phyloP scores from a whole-genome alignment of 208 protist genomes.

The Wallacemonas collosoma region DNA sequence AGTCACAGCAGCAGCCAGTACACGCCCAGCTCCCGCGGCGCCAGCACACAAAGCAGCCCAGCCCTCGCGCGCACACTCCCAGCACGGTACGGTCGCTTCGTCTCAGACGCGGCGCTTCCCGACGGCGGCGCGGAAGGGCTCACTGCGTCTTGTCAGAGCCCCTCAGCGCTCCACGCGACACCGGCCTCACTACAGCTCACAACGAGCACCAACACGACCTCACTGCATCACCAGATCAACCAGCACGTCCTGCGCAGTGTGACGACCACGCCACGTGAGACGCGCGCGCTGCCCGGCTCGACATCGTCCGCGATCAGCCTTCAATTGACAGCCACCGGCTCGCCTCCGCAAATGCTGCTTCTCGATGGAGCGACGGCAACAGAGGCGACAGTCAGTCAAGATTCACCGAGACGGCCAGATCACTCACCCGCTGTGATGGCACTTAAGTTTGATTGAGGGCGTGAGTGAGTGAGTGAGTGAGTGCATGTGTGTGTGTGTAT shows the following conservation, averaged over 20 bases:
- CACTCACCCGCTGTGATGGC: background rate
- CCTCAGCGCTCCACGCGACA: background rate
- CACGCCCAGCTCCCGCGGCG: background rate
- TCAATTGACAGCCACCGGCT: background rate
- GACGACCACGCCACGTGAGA: background rate
- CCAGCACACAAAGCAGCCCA: conserved; percentile 2
- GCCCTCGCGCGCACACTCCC: conserved; percentile 13
- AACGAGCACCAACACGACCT: conserved; percentile 13
- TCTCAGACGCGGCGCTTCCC: background rate
- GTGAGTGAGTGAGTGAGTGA: background rate
- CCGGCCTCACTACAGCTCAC: conserved; percentile 5
- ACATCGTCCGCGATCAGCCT: background rate
- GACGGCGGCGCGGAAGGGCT: background rate
- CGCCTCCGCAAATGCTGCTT: background rate
- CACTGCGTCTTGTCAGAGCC: background rate
- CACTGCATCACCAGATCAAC: conserved; percentile 14
- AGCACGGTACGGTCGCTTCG: conserved; percentile 1
- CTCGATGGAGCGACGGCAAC: background rate
- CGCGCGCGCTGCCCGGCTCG: background rate
- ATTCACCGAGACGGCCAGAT: background rate
- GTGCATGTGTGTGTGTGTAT: conserved; percentile 24
- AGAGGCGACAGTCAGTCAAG: background rate
- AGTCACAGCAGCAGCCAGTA: background rate
- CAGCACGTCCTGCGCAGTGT: conserved; percentile 14
- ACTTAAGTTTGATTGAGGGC: background rate